These are phyloP conservation scores for Cornus suecica DNA, from an alignment of 148 eudicot genomes.

Conservation along the genomic window DNA sequence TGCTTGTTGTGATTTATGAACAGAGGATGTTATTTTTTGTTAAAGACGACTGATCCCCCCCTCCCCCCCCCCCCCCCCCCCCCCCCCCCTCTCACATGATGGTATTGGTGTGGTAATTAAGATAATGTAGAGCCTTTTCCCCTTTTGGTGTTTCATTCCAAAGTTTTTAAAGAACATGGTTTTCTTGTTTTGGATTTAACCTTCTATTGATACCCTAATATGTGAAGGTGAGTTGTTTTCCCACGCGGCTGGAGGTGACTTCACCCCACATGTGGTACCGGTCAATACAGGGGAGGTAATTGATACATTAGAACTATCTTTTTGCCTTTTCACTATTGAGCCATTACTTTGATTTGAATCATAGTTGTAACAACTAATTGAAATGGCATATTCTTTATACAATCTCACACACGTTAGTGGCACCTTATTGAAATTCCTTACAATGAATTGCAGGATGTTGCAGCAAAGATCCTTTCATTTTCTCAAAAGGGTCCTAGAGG, in stretches of 20 bases:
- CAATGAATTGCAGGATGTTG: conserved; percentile 55
- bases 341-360: neutral
- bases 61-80: too few species aligned
- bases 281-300: conserved; percentile 67
- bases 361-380: neutral
- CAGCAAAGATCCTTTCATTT: conserved; percentile 49
- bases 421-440: neutral
- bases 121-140: neutral
- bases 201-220: conserved; percentile 10
- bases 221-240: conserved; percentile 69
- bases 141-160: neutral
- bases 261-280: conserved; percentile 60
- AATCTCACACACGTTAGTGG: too few species aligned
- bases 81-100: neutral
- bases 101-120: neutral
- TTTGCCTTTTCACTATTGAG: neutral
- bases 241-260: conserved; percentile 56
- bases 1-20: neutral
- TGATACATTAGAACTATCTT: neutral
- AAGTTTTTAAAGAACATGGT: neutral
- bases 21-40: neutral
- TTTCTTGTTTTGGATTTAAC: neutral
- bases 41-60: neutral
- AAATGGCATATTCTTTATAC: neutral
- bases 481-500: conserved; percentile 54